Conservation (phyloP, 108 stramenopile genomes). For the Cyclotella choctawhatcheeana region DNA sequence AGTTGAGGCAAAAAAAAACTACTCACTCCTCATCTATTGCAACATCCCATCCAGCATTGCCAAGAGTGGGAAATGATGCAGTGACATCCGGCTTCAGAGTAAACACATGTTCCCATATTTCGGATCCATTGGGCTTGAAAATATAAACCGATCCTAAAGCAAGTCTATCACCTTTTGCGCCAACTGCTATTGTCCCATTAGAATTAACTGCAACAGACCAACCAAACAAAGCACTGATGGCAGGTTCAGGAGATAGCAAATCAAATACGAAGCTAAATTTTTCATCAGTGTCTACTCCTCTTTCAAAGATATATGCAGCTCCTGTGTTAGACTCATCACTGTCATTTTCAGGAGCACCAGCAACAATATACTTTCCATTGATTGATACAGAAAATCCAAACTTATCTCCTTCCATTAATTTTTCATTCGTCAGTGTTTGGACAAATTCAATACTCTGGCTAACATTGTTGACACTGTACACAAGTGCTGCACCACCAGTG, state of each 20-base stretch:
- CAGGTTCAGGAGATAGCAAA: not conserved
- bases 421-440: not conserved
- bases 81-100: slow-evolving; percentile 23
- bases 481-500: not conserved
- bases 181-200: slow-evolving; percentile 15
- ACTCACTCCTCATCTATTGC: slow-evolving; percentile 11
- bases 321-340: slow-evolving; percentile 10
- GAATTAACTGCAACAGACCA: slow-evolving; percentile 23
- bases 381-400: slow-evolving; percentile 17
- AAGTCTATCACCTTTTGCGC: slow-evolving; percentile 8
- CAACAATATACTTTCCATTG: slow-evolving; percentile 14
- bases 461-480: not conserved
- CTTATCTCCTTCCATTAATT: not conserved
- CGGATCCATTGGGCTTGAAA: not conserved
- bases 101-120: not conserved
- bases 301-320: slow-evolving; percentile 8
- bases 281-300: slow-evolving; percentile 1
- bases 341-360: slow-evolving; percentile 24
- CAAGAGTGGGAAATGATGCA: not conserved
- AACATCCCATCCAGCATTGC: slow-evolving; percentile 26
- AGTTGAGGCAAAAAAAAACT: not conserved
- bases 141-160: slow-evolving; percentile 19
- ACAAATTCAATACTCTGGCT: not conserved
- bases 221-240: slow-evolving; percentile 17
- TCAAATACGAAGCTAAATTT: not conserved